These are phyloP conservation scores for Pseudognaphalium luteoalbum DNA, from an alignment of 129 eudicot genomes.

Conservation along the genomic window DNA sequence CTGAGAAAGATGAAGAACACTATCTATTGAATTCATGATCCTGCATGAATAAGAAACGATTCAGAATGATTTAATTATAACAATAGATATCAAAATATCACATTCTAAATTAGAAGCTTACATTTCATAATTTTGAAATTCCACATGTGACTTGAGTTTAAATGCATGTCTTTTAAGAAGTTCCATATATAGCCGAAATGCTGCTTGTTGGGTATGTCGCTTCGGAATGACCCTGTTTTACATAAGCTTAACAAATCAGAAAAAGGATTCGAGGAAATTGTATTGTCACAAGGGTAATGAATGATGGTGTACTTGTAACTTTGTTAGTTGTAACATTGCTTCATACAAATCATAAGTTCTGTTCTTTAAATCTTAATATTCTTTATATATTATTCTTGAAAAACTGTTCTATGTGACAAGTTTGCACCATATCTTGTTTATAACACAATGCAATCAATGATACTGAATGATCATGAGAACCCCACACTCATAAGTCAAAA, in stretches of 20 bases:
- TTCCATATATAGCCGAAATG: constrained; percentile 91
- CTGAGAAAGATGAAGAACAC: constrained; percentile 61
- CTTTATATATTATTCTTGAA: background rate
- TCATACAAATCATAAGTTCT: background rate
- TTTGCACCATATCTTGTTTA: background rate
- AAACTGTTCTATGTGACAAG: background rate
- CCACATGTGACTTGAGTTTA: constrained; percentile 48
- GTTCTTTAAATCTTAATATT: background rate
- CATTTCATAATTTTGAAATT: constrained; percentile 54
- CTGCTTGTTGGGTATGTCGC: constrained; percentile 69
- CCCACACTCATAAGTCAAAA: constrained; percentile 8
- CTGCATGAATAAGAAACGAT: constrained; percentile 48
- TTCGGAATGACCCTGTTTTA: constrained; percentile 68
- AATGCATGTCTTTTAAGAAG: constrained; percentile 75
- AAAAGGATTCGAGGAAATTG: background rate
- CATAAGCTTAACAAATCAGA: background rate
- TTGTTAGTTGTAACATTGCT: background rate
- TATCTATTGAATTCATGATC: constrained; percentile 60
- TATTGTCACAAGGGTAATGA: background rate
- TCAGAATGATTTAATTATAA: background rate
- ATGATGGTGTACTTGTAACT: background rate
- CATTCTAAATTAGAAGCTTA: constrained; percentile 39
- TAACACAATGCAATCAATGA: background rate
- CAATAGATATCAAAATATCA: background rate
- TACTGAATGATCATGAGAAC: background rate